Evolutionary conservation across 192 early-diverging fungal genomes (phyloP), one percentile per base, ranked within the genome.

Genomic region (Backusella psychrophila): DNA sequence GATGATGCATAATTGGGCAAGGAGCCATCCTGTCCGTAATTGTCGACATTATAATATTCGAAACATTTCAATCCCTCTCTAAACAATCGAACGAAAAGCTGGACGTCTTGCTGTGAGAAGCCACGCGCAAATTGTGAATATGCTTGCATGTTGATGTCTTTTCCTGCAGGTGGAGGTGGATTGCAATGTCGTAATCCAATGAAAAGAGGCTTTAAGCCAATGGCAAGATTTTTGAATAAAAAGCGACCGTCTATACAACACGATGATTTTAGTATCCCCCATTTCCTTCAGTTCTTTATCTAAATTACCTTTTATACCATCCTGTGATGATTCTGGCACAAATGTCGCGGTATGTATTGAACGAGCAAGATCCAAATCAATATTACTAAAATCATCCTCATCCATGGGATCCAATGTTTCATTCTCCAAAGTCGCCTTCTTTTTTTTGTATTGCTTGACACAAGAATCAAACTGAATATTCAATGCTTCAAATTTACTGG

Each of bases 171-270:
- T 59, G 90, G 84, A 21, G 76, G 84, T 14, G 90, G 93, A 81
- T 95, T 93, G 78, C 89, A 90, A 73, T 86, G 86, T 67, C 91
- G 86, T 4, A 99, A 85, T 38, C 90, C 88, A 66, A 90, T 85
- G 19, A 97, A 84, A 21, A 95, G 88, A 36, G 91, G 91, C 73
- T 96, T 97, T 71, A 96, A 80, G 31, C 96, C 96, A 65, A 90
- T 89, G 21, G 97, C 92, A 63, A 99, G 78, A 66, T 92, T 96
- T 79, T 93, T 96, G 78, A 99, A 91, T 73, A 97, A 75, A 80
- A 96, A 92, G 26, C 96, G 87, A 66, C 93, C 91, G 80, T 99
- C 94, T 72, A 72, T 33, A 33, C 33, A 33, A 33, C 33, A 33
- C 0, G 33, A 33, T 33, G 2, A 31, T 33, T 33, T 33, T 44